Percentiles rank a stretch among this genome's conserved stretches.
Evolutionary conservation across 768 basidiomycete genomes (phyloP).

Genomic region (Amanita jacksonii): DNA sequence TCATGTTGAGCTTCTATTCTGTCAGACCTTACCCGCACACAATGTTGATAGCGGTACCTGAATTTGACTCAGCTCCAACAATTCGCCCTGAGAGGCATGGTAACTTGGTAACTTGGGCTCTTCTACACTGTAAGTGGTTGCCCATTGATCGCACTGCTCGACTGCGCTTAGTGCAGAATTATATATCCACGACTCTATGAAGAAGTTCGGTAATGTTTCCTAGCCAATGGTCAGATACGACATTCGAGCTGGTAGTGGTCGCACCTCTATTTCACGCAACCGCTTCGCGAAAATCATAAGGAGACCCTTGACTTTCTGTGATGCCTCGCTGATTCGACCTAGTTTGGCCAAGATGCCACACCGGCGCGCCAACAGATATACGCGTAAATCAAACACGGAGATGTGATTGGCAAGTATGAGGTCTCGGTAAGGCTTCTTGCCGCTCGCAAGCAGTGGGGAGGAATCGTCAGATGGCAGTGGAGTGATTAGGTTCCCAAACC

Average conservation of each 20-base stretch:
- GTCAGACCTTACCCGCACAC: neutral
- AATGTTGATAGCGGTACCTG: conserved; percentile 42
- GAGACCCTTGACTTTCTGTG: conserved; percentile 63
- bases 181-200: conserved; percentile 91
- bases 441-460: conserved; percentile 63
- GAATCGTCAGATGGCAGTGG: conserved; percentile 68
- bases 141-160: conserved; percentile 72
- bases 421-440: conserved; percentile 81
- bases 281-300: conserved; percentile 67
- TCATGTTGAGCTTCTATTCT: conserved; percentile 62
- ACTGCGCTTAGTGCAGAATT: conserved; percentile 80
- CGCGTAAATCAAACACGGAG: conserved; percentile 87
- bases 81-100: conserved; percentile 78
- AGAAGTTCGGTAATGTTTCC: conserved; percentile 51
- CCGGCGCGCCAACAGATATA: conserved; percentile 84
- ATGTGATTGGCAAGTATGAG: conserved; percentile 86
- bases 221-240: conserved; percentile 17
- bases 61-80: conserved; percentile 77
- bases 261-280: conserved; percentile 68
- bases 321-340: conserved; percentile 60
- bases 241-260: conserved; percentile 24
- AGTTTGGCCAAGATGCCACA: conserved; percentile 65
- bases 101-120: conserved; percentile 38
- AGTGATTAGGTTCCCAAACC: conserved; percentile 84
- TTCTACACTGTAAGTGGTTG: conserved; percentile 36